A percentile compares a stretch with the other conserved stretches of the same genome.
These are phyloP conservation scores for Cymbidium sinense DNA, from an alignment of 106 monocot species.

Conservation along the genomic window DNA sequence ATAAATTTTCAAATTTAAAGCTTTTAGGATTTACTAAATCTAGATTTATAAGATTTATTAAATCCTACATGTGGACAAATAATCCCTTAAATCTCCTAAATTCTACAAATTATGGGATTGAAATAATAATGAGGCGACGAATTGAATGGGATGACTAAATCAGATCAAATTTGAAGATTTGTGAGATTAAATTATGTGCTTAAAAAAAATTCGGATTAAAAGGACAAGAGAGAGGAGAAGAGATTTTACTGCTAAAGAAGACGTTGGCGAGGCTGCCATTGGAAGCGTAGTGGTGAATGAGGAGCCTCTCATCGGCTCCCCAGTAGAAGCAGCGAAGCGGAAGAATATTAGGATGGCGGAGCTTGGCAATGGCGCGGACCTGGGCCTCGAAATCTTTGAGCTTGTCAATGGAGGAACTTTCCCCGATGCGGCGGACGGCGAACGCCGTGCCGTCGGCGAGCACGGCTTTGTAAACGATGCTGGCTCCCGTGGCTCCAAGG, in stretches of 20 bases:
- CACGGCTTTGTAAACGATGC: conserved; percentile 97
- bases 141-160: too few relatives aligned
- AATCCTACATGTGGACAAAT: too few relatives aligned
- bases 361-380: conserved; percentile 66
- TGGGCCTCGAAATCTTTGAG: conserved; percentile 86
- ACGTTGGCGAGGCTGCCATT: conserved; percentile 97
- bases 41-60: too few relatives aligned
- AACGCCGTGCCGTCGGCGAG: conserved; percentile 75
- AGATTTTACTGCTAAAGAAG: conserved; percentile 65
- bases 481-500: conserved; percentile 76
- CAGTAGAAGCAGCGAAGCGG: conserved; percentile 86
- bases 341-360: conserved; percentile 78
- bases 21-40: too few relatives aligned
- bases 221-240: background rate
- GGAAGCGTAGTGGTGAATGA: conserved; percentile 78
- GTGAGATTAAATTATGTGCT: background rate
- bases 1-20: too few relatives aligned
- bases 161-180: background rate
- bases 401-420: conserved; percentile 48
- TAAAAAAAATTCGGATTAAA: background rate
- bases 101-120: too few relatives aligned
- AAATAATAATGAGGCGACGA: too few relatives aligned
- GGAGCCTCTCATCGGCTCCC: conserved; percentile 92
- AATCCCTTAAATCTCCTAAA: too few relatives aligned
- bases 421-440: conserved; percentile 84